phyloP scores from a whole-genome alignment of 2,329 filamentous ascomycete species.

The Hymenoscyphus scutula region DNA sequence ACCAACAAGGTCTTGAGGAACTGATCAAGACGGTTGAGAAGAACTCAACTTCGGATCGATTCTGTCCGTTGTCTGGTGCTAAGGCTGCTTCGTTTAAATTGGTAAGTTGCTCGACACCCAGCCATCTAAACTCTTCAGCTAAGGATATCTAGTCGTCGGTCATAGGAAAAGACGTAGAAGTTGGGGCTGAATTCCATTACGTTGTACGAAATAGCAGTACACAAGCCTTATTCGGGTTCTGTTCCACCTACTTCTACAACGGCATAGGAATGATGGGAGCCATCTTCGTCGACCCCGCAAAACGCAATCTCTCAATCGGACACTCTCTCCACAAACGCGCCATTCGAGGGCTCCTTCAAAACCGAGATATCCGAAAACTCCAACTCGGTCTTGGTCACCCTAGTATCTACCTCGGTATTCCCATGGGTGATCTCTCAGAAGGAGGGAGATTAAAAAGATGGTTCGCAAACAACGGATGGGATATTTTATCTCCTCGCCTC shows the following conservation, averaged over 20 bases:
- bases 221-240: slow-evolving; percentile 86
- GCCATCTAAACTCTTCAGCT: not conserved
- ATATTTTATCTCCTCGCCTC: slow-evolving; percentile 60
- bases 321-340: slow-evolving; percentile 85
- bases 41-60: slow-evolving; percentile 62
- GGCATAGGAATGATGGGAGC: slow-evolving; percentile 69
- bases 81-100: slow-evolving; percentile 75
- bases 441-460: slow-evolving; percentile 57
- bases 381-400: slow-evolving; percentile 81
- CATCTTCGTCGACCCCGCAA: slow-evolving; percentile 83
- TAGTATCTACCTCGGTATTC: slow-evolving; percentile 83
- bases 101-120: slow-evolving; percentile 30
- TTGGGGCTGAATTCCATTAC: slow-evolving; percentile 76
- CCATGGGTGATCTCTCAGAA: slow-evolving; percentile 56
- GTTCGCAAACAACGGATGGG: slow-evolving; percentile 92
- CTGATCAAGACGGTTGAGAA: slow-evolving; percentile 70
- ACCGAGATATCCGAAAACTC: slow-evolving; percentile 70
- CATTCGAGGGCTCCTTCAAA: slow-evolving; percentile 73
- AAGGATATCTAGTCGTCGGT: slow-evolving; percentile 11
- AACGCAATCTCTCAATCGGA: slow-evolving; percentile 86
- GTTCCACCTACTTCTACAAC: slow-evolving; percentile 75
- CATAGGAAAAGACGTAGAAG: slow-evolving; percentile 51
- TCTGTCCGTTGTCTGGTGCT: slow-evolving; percentile 61
- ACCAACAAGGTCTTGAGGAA: slow-evolving; percentile 70
- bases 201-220: slow-evolving; percentile 94